Evolutionary conservation across 192 early-diverging fungal species (phyloP).

Genomic region (Coemansia sp.): DNA sequence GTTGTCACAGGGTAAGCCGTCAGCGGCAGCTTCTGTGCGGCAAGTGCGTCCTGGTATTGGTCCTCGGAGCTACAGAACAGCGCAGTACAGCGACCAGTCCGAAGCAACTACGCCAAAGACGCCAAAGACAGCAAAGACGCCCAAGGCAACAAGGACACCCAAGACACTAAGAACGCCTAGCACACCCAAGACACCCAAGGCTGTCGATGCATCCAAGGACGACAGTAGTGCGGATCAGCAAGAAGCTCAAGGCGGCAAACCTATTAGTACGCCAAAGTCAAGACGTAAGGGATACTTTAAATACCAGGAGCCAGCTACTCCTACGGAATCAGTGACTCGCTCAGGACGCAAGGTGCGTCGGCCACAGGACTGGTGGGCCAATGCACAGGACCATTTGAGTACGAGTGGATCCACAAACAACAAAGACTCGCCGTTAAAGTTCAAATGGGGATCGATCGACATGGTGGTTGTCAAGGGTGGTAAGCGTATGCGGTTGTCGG

Average conservation of each 20-base stretch:
- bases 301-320: conserved; percentile 16
- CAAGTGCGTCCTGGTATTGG: too few relatives aligned
- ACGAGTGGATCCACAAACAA: conserved; percentile 7
- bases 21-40: too few relatives aligned
- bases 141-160: too few relatives aligned
- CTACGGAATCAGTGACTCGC: conserved; percentile 23
- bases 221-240: not conserved
- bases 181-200: not conserved
- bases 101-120: too few relatives aligned
- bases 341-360: conserved; percentile 36
- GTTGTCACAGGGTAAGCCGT: too few relatives aligned
- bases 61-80: too few relatives aligned
- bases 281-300: conserved; percentile 7
- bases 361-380: conserved; percentile 48
- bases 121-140: too few relatives aligned
- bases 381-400: conserved; percentile 35
- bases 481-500: conserved; percentile 33
- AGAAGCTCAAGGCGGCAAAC: not conserved
- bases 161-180: not conserved
- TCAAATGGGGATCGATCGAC: conserved; percentile 42
- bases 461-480: conserved; percentile 26
- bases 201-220: not conserved
- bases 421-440: conserved; percentile 30
- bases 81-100: too few relatives aligned
- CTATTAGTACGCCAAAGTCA: not conserved